phyloP scores from a whole-genome alignment of 2,329 filamentous ascomycete species.

The Fusarium fujikuroi region DNA sequence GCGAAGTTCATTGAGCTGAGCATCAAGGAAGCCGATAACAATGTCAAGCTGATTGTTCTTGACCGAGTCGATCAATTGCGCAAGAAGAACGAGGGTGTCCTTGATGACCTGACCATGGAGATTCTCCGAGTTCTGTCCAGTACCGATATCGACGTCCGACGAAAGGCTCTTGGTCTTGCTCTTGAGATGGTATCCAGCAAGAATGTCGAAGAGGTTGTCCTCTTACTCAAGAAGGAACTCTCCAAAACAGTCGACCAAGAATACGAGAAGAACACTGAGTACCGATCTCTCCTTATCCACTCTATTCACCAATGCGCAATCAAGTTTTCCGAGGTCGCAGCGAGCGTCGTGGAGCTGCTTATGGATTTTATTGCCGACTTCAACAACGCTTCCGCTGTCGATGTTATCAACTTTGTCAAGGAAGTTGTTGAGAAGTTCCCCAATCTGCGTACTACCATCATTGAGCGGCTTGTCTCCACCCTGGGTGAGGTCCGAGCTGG shows the following conservation, averaged over 20 bases:
- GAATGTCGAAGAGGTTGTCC: constrained; percentile 96
- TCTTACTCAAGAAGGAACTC: constrained; percentile 96
- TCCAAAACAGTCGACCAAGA: constrained; percentile 98
- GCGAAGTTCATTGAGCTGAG: constrained; percentile 96
- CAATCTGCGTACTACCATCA: constrained; percentile 84
- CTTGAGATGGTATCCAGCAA: constrained; percentile 99
- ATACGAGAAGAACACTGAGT: constrained; percentile 98
- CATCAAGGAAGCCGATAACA: constrained; percentile 98
- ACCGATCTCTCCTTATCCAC: constrained; percentile 93
- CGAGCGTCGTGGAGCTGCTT: constrained; percentile 93
- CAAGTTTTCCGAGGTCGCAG: constrained; percentile 97
- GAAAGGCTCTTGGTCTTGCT: constrained; percentile 89
- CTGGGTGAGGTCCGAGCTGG: constrained; percentile 93
- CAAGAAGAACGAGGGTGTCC: constrained; percentile 86
- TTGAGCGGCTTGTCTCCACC: constrained; percentile 88
- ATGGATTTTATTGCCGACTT: constrained; percentile 99
- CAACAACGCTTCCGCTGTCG: constrained; percentile 94
- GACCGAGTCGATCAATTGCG: constrained; percentile 91
- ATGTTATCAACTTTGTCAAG: constrained; percentile 98
- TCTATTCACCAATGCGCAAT: constrained; percentile 98
- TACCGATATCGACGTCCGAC: constrained; percentile 93
- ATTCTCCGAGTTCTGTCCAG: constrained; percentile 94
- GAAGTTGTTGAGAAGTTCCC: constrained; percentile 99
- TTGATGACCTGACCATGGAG: constrained; percentile 97
- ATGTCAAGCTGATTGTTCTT: constrained; percentile 97